These are phyloP conservation scores for Apiospora saccharicola DNA, from an alignment of 2,329 filamentous ascomycete species.

Conservation along the genomic window DNA sequence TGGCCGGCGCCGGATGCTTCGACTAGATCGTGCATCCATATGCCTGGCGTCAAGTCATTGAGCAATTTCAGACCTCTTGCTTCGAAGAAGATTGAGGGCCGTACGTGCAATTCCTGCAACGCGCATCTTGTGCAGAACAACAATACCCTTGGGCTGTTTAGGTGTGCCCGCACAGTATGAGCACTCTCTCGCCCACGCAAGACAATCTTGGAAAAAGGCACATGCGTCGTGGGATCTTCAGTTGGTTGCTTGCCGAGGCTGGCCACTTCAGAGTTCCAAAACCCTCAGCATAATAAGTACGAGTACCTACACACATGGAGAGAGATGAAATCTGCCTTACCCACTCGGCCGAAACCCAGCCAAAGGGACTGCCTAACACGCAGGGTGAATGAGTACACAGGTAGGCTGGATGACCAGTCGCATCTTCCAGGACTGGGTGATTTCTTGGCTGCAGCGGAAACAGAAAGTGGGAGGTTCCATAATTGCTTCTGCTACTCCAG, in stretches of 20 bases:
- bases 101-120: background rate
- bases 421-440: background rate
- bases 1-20: background rate
- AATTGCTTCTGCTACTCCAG: constrained; percentile 1
- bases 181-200: background rate
- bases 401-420: background rate
- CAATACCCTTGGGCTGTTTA: background rate
- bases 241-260: constrained; percentile 3
- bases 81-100: background rate
- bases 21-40: background rate
- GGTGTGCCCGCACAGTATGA: background rate
- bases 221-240: background rate
- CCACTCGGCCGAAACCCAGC: background rate
- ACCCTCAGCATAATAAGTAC: background rate
- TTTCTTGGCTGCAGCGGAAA: constrained; percentile 9
- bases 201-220: background rate
- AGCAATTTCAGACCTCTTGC: background rate
- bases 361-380: background rate
- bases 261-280: background rate
- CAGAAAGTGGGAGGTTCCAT: background rate
- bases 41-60: background rate
- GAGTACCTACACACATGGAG: background rate
- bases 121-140: background rate
- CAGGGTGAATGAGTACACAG: background rate
- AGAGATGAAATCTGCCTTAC: background rate